phyloP scores from a whole-genome alignment of 371 early-diverging fungal species.

The Zychaea mexicana region DNA sequence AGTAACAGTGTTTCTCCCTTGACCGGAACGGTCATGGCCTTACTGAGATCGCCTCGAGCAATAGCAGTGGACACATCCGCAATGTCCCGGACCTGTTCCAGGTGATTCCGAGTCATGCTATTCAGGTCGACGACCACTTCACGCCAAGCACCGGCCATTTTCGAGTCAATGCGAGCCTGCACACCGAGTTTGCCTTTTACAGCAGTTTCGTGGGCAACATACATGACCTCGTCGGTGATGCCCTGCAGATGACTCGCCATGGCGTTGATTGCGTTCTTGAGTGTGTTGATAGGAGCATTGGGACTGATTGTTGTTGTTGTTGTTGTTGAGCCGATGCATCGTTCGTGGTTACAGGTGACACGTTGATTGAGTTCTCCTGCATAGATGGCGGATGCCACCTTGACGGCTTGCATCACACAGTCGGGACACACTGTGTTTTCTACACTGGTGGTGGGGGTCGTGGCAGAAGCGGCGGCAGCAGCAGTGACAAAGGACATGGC shows the following conservation, averaged over 20 bases:
- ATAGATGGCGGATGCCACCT: constrained; percentile 53
- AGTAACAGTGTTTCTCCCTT: constrained; percentile 70
- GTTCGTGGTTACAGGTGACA: constrained; percentile 45
- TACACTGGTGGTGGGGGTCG: not conserved
- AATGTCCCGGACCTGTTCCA: constrained; percentile 75
- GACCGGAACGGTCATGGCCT: constrained; percentile 68
- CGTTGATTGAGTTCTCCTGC: constrained; percentile 50
- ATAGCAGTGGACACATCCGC: constrained; percentile 75
- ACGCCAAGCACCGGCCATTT: constrained; percentile 68
- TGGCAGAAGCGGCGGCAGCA: not conserved
- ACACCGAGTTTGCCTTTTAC: constrained; percentile 69
- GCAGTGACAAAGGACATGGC: constrained; percentile 6
- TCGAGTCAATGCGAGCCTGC: constrained; percentile 47
- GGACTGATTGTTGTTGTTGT: constrained; percentile 16
- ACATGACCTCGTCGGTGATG: constrained; percentile 58
- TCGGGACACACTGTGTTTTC: constrained; percentile 31
- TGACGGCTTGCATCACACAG: constrained; percentile 46
- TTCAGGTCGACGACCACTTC: constrained; percentile 72
- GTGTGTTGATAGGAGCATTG: constrained; percentile 27
- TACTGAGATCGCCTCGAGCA: constrained; percentile 71
- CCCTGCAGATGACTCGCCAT: constrained; percentile 65
- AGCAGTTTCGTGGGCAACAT: constrained; percentile 63
- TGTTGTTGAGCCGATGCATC: constrained; percentile 2
- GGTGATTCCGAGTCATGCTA: constrained; percentile 64
- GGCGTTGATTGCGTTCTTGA: constrained; percentile 63